These are phyloP conservation scores for Heliamphora pulchella DNA, from an alignment of 179 eudicot genomes.

Conservation along the genomic window DNA sequence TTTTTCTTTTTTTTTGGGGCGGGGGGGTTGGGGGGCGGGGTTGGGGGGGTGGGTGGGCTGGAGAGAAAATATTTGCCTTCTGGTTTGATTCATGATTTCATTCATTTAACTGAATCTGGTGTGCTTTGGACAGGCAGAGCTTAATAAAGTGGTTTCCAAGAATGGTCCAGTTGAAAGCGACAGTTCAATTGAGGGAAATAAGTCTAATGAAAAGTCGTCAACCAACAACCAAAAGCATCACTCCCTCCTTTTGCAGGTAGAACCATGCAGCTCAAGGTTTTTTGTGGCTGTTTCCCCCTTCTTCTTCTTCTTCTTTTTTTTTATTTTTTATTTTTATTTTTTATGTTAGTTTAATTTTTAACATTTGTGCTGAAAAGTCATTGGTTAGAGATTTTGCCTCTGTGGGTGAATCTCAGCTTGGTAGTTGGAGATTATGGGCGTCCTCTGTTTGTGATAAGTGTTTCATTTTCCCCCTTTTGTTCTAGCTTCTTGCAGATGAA, in stretches of 20 bases:
- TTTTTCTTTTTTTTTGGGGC: too few species aligned
- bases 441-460: conserved; percentile 9
- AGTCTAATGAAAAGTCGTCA: conserved; percentile 27
- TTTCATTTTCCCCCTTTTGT: conserved; percentile 13
- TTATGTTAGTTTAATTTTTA: background rate
- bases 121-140: conserved; percentile 58
- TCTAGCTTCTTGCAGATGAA: conserved; percentile 70
- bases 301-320: too few species aligned
- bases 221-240: conserved; percentile 56
- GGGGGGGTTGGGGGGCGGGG: too few species aligned
- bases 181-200: conserved; percentile 30
- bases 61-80: conserved; percentile 7
- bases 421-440: background rate
- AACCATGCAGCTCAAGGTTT: background rate
- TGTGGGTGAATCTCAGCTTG: conserved; percentile 6
- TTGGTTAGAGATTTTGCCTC: background rate
- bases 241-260: conserved; percentile 83
- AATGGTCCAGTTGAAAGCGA: conserved; percentile 38
- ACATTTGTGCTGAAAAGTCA: background rate
- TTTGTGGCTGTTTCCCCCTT: background rate
- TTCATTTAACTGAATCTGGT: conserved; percentile 8
- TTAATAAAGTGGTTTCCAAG: conserved; percentile 42
- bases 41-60: too few species aligned
- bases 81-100: background rate
- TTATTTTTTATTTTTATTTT: too few species aligned